Base-by-base conservation (phyloP, 768 basidiomycete species). In the Hygrophorus russula region DNA sequence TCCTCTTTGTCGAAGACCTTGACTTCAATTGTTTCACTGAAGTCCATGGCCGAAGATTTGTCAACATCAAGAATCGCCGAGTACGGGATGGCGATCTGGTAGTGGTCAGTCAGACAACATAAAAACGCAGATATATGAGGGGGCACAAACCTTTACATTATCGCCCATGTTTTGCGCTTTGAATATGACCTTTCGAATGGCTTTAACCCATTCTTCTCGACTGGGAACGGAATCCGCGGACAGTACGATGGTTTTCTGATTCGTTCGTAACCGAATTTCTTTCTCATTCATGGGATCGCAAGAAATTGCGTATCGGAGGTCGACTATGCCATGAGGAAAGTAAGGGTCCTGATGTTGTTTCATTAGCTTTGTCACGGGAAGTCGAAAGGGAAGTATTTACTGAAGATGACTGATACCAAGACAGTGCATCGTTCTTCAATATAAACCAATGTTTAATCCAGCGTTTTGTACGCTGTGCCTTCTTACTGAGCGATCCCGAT, bases 401-500 rank as follows among this genome's bases (percentile, higher is more conserved):
- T 45, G 89, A 81, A 44, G 92, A 90, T 5, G 87, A 89, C 49
- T 90, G 86, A 59, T 89, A 98, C 96, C 96, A 99, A 13, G 90
- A 92, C 19, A 99, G 68, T 0, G 90, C 88, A 54, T 93, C 91
- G 49, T 97, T 94, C 74, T 89, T 92, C 39, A 99, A 71, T 1
- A 94, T 76, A 53, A 97, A 93, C 96, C 96, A 98, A 59, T 91
- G 90, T 57, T 85, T 91, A 53, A 83, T 79, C 82, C 87, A 93
- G 15, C 90, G 78, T 54, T 90, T 94, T 7, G 90, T 93, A 42
- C 87, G 74, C 43, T 81, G 80, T 0, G 90, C 78, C 56, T 82
- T 89, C 71, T 94, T 96, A 53, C 76, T 78, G 32, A 99, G 69
- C 3, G 81, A 80, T 0, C 92, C 96, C 0, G 91, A 94, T 59